These are phyloP conservation scores for Tetrapisispora fleetii DNA, from an alignment of 805 yeast species.

Conservation along the genomic window DNA sequence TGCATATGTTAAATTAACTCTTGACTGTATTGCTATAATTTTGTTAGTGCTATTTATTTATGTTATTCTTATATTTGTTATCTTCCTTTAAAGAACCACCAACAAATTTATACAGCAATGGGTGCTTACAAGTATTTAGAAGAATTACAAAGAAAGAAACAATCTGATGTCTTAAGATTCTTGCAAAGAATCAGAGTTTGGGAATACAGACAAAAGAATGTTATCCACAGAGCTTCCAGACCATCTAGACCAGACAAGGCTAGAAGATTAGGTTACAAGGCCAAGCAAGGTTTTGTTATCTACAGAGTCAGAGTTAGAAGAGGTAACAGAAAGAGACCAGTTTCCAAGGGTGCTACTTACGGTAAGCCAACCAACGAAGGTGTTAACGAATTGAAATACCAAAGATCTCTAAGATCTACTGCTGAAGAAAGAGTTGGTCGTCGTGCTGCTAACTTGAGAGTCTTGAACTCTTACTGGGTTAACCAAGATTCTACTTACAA, in stretches of 20 bases:
- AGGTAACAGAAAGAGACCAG: conserved; percentile 99
- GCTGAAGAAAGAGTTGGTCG: conserved; percentile 99
- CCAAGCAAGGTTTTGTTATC: conserved; percentile 98
- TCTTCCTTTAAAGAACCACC: conserved; percentile 5
- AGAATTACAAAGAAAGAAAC: conserved; percentile 99
- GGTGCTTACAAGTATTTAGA: conserved; percentile 99
- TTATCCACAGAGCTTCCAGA: conserved; percentile 96
- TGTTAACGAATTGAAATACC: conserved; percentile 98
- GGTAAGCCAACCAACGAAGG: conserved; percentile 99
- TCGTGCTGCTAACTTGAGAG: conserved; percentile 98
- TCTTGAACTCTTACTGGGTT: conserved; percentile 98
- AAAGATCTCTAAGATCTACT: conserved; percentile 93
- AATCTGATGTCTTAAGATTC: conserved; percentile 98
- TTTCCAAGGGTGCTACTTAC: conserved; percentile 99
- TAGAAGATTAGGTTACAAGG: conserved; percentile 99
- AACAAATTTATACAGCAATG: conserved; percentile 40
- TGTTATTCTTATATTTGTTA: not conserved
- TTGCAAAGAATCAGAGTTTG: conserved; percentile 99
- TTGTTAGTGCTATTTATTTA: not conserved
- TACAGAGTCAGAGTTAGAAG: conserved; percentile 99
- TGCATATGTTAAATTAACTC: no score
- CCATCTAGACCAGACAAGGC: conserved; percentile 99
- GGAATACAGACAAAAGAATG: conserved; percentile 99
- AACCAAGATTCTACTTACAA: conserved; percentile 99
- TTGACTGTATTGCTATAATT: no score